Base-by-base conservation (phyloP, 176 grass and related monocot genomes). In the Saccharum officinarum region DNA sequence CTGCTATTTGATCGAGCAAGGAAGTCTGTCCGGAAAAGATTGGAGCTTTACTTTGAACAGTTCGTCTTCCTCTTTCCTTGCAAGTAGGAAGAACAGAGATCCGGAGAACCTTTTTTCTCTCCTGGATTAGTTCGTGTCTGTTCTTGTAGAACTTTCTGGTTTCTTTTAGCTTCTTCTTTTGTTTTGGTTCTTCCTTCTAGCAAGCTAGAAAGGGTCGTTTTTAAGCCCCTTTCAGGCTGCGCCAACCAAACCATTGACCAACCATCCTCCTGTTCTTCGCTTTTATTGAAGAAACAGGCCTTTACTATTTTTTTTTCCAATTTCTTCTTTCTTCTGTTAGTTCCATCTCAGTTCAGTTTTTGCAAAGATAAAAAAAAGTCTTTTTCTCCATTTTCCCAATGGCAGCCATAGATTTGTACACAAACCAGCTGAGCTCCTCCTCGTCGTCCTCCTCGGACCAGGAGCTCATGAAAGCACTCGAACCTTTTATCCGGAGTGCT, bases 391-490 rank as follows among this genome's bases (percentile, higher is more conserved):
- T 60, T n/a, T 77, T 82, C 22, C 34, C 49, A 86, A 99, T 99
- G 97, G 88, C 96, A 76, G 84, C 84, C 88, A 96, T 91, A 91
- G 91, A 96, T 87, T 85, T 94, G 89, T 94, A 91, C 83, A 60
- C 42, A 55, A 79, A 79, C 33, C 84, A 80, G 76, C 81, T 85
- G 25, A 87, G 87, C 83, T 92, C 85, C 82, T 92, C 92, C 0
- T 94, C 92, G 4, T 85, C 80, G 14, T 80, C 86, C 69, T 81
- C 90, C 84, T 92, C 87, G 33, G 88, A 87, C 68, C 87, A 92
- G 90, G 93, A 99, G 90, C 94, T 99, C 77, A 99, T 99, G 97
- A 93, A 83, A 87, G 97, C 90, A 81, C 93, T 99, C 67, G 97
- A 96, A 88, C 97, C 97, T 95, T 96, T 96, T 99, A 94, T 96